phyloP scores from a whole-genome alignment of 2,329 filamentous ascomycete species.

The Clarireedia paspali region DNA sequence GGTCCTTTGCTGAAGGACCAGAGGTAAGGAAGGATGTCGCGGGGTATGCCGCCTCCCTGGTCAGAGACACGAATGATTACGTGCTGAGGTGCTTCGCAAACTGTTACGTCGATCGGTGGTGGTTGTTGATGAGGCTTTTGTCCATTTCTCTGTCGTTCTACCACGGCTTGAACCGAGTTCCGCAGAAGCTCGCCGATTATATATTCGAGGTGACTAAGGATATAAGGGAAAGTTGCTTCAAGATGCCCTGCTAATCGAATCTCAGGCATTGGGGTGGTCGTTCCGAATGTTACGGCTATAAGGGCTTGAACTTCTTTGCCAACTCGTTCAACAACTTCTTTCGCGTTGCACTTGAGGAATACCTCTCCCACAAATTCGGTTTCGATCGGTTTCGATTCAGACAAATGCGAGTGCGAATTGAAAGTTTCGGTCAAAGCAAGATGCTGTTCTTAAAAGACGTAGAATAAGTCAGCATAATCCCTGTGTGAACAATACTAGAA shows the following conservation, averaged over 20 bases:
- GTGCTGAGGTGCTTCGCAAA: conserved; percentile 90
- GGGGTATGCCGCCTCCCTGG: conserved; percentile 84
- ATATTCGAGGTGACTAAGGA: conserved; percentile 92
- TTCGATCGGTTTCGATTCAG: conserved; percentile 50
- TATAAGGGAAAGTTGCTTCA: conserved; percentile 89
- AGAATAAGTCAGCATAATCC: neutral
- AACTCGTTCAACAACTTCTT: conserved; percentile 80
- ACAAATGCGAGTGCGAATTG: conserved; percentile 83
- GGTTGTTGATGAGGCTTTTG: conserved; percentile 34
- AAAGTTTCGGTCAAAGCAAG: conserved; percentile 92
- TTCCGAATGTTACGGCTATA: conserved; percentile 66
- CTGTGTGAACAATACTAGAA: neutral
- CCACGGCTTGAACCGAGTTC: conserved; percentile 88
- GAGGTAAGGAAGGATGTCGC: conserved; percentile 76
- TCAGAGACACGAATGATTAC: conserved; percentile 96
- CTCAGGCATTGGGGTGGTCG: conserved; percentile 64
- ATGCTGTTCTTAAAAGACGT: conserved; percentile 65
- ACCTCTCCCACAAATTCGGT: conserved; percentile 92
- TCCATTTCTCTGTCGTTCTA: conserved; percentile 57
- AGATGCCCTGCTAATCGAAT: conserved; percentile 80
- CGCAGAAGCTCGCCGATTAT: conserved; percentile 91
- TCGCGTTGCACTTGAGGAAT: conserved; percentile 85
- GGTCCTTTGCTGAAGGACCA: conserved; percentile 98
- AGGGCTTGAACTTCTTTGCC: conserved; percentile 69
- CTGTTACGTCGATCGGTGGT: conserved; percentile 84